Base-by-base conservation (phyloP, 805 yeast species). In the Candida gorgasii region DNA sequence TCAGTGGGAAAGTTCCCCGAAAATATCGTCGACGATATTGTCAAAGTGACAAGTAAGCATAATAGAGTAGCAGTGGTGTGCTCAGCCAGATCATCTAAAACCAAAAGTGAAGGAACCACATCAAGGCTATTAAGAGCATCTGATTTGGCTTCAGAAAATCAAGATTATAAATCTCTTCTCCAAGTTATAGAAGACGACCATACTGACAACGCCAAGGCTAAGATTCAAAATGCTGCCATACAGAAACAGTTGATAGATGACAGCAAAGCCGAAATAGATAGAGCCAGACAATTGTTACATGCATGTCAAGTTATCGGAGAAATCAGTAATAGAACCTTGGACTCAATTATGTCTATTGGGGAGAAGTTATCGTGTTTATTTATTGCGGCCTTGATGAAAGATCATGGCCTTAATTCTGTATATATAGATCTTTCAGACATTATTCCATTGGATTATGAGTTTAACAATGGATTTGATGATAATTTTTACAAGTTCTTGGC, bases 41-140 rank as follows among this genome's bases (percentile, higher is more conserved):
- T 93, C 36, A 80, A 80, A 56, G 78, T 72, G 17, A 88, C 80
- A 59, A 69, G 81, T 26, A 65, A 75, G 29, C 66, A 68, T 36
- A 75, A 74, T 51, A 75, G 84, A 42, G 96, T 90, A 12, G 97
- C 95, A 2, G 95, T 92, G 17, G 99, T 93, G 2, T 93, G 99
- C 63, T 86, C 95, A 24, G 99, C 99, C 2, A 78, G 99, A 51
- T 88, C 97, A 11, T 82, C 96, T 1, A 77, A 86, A 48, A 85
- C 96, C 29, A 93, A 93, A 60, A 80, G 88, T 16, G 97, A 92
- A 62, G 99, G 99, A 39, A 93, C 99, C 34, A 93, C 99, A 4
- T 85, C 95, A 2, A 69, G 98, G 50, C 72, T 93, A 17, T 64
- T 93, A 30, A 65, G 75, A 32, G 87, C 97, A n/a, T 92, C 97